phyloP scores from a whole-genome alignment of 306 rosid genomes.

The Cyamopsis tetragonoloba region DNA sequence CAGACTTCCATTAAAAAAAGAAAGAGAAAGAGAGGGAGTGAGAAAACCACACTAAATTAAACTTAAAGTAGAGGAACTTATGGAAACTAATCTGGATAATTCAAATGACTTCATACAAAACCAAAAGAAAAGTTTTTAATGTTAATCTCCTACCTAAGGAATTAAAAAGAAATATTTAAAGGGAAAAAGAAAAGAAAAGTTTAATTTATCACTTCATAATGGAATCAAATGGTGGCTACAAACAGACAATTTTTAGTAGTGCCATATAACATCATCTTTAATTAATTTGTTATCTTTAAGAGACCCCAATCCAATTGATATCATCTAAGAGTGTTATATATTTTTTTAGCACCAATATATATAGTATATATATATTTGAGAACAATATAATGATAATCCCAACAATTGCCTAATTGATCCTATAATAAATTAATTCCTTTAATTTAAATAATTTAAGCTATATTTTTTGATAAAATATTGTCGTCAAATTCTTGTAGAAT shows the following conservation, averaged over 20 bases:
- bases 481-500: background rate
- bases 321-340: constrained; percentile 2
- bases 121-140: background rate
- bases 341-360: constrained; percentile 11
- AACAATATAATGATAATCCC: constrained; percentile 8
- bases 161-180: no score
- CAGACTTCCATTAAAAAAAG: constrained; percentile 17
- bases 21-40: no score
- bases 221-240: constrained; percentile 32
- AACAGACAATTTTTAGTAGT: constrained; percentile 24
- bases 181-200: background rate
- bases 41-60: constrained; percentile 30
- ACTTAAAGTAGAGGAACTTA: background rate
- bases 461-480: background rate
- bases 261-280: constrained; percentile 14
- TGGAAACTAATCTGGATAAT: constrained; percentile 4
- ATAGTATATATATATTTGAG: no score
- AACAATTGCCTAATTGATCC: constrained; percentile 3
- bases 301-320: background rate
- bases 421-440: constrained; percentile 8
- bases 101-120: background rate
- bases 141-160: background rate
- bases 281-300: constrained; percentile 15
- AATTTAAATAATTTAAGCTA: background rate
- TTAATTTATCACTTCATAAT: background rate